Evolutionary conservation across 768 basidiomycete species (phyloP).

Genomic region (Naematelia encephala): DNA sequence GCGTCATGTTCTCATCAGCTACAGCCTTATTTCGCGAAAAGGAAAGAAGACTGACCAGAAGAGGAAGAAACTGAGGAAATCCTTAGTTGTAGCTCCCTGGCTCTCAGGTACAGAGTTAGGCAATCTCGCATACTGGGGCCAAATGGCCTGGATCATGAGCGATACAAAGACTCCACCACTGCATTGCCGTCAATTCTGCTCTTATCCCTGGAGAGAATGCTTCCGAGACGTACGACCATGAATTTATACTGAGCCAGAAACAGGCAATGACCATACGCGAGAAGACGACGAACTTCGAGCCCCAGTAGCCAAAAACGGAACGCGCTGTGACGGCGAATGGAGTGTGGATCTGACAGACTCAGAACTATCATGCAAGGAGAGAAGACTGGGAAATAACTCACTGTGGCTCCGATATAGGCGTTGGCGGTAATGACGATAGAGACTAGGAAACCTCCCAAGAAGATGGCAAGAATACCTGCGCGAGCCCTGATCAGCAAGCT

Average conservation of each 20-base stretch:
- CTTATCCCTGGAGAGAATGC: too few species aligned
- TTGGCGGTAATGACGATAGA: slow-evolving; percentile 52
- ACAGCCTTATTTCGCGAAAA: too few species aligned
- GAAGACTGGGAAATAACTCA: slow-evolving; percentile 1
- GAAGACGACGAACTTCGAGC: slow-evolving; percentile 39
- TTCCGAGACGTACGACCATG: slow-evolving; percentile 11
- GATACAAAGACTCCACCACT: slow-evolving; percentile 25
- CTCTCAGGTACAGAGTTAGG: slow-evolving; percentile 20
- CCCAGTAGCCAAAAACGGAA: slow-evolving; percentile 38
- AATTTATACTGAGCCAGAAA: slow-evolving; percentile 15
- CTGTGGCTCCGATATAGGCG: slow-evolving; percentile 35
- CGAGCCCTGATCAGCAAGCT: background rate
- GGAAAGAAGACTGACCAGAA: slow-evolving; percentile 18
- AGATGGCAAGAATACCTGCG: background rate
- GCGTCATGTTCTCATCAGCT: too few species aligned
- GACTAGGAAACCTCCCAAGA: slow-evolving; percentile 83
- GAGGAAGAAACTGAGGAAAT: slow-evolving; percentile 31
- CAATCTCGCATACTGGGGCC: slow-evolving; percentile 31
- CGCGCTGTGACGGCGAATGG: slow-evolving; percentile 40
- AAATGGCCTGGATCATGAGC: slow-evolving; percentile 33
- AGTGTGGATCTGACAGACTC: slow-evolving; percentile 27
- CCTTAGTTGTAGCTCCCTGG: slow-evolving; percentile 22
- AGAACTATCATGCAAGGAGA: too few species aligned
- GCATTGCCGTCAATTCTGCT: background rate
- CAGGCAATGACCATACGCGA: slow-evolving; percentile 38